Evolutionary conservation across 352 stramenopile species (phyloP), one percentile per base, ranked within the genome.

Genomic region (Phytophthora litchii): DNA sequence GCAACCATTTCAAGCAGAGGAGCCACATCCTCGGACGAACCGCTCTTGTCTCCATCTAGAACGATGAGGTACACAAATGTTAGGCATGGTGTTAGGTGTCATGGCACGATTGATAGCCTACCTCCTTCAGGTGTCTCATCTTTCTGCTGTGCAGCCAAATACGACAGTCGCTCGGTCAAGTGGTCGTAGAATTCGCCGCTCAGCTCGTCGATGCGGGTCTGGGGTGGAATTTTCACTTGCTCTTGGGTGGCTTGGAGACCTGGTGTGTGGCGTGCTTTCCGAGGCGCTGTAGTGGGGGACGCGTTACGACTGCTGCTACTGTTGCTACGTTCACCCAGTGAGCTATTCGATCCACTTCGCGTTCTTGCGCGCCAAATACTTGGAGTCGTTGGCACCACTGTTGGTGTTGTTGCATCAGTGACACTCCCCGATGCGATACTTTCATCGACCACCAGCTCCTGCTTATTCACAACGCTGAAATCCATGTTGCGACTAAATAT

Each of bases 381-480:
- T 38, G 73, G 66, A 3, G 66, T 84, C 5, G 56, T 86, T 34
- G 60, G 55, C 11, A 57, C 54, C 19, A 46, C 58, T 2, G 60
- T 44, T 35, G 67, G 72, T 16, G 51, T 71, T 4, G 55, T 55
- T 35, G 44, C 41, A 32, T 76, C 57, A 25, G 40, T 63, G 17
- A 17, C 38, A 40, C 50, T 54, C 41, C 53, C 34, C 35, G 54
- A 51, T 31, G 48, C 44, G 45, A 43, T 16, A 20, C 43, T 60
- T 36, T 73, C 46, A 20, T 84, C 68, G 7, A 89, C 51, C 20
- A 74, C 63, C 52, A 88, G 54, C 14, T 86, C 71, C 20, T 82
- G 61, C 45, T 89, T 89, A 51, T 89, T 84, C 21, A 88, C 78
- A 1, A 92, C 70, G 41, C 72, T 83, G 45, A 92, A 92, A 37